Base-by-base conservation (phyloP, 306 rosid genomes). In the Gastrolobium villosum region DNA sequence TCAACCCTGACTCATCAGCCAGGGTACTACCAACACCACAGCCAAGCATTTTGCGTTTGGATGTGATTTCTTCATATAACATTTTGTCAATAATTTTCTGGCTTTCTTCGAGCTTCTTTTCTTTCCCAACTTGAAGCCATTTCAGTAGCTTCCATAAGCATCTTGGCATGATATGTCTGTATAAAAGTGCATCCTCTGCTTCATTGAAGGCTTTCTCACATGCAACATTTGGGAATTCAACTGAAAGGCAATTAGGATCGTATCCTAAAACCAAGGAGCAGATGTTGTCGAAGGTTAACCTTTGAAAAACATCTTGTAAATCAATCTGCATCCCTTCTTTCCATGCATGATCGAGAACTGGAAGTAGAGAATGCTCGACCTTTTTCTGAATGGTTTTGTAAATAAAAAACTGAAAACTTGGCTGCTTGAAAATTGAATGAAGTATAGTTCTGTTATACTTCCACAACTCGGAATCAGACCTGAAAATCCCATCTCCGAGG, bases 401-500 rank as follows among this genome's bases (percentile, higher is more conserved):
- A 65, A 41, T 4, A 4, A 41, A 57, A 1, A 57, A 31, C 14
- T 31, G 39, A 31, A 57, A 57, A 57, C 64, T 1, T 31, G 14
- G 1, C 15, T 57, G 3, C 39, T 60, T 76, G 1, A 76, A 52
- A 39, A 31, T 0, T 3, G 74, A 52, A 13, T 52, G 74, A 14
- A 65, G 74, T 9, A 65, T 11, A 6, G 54, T 35, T 48, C 74
- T 76, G 3, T 52, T 34, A n/a, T 7, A 31, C 50, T 52, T 76
- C 74, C 74, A 76, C 0, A 10, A 0, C 2, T 65, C 55, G 6
- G 35, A 28, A 65, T 65, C 74, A 4, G 64, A 6, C 45, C 49
- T 39, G n/a, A 65, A 28, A 54, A 76, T 52, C 13, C 81, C 81
- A 28, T 65, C 74, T n/a, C 81, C 74, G 0, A 65, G 48, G 5